phyloP scores from a whole-genome alignment of 345 rosid genomes.

The Noccaea bulbosa region DNA sequence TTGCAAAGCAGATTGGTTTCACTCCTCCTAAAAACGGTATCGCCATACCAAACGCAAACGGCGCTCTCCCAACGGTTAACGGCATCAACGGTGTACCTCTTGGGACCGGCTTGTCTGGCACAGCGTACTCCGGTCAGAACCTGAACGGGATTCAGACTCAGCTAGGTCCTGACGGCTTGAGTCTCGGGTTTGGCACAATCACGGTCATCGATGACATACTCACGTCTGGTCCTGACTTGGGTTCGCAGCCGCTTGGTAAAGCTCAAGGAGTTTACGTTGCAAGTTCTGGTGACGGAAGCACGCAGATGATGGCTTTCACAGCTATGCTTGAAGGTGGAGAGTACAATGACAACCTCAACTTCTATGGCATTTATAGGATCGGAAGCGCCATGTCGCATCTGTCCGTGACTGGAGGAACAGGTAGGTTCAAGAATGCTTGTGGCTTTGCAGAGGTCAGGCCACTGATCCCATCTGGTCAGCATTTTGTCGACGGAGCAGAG shows the following conservation, averaged over 20 bases:
- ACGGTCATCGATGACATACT: constrained; percentile 85
- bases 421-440: constrained; percentile 65
- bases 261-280: constrained; percentile 95
- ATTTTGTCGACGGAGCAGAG: constrained; percentile 72
- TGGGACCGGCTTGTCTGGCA: constrained; percentile 90
- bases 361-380: constrained; percentile 75
- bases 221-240: constrained; percentile 77
- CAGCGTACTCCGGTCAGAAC: constrained; percentile 54
- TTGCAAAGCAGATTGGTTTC: constrained; percentile 83
- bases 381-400: constrained; percentile 76
- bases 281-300: constrained; percentile 77
- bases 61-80: constrained; percentile 82
- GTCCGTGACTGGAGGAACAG: constrained; percentile 89
- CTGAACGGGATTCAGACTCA: constrained; percentile 67
- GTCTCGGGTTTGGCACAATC: constrained; percentile 87
- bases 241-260: constrained; percentile 75
- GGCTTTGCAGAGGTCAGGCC: constrained; percentile 81
- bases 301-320: constrained; percentile 96
- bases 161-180: constrained; percentile 81
- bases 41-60: constrained; percentile 87
- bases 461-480: constrained; percentile 80
- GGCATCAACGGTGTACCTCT: constrained; percentile 84
- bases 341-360: constrained; percentile 85
- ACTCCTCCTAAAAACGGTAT: constrained; percentile 66
- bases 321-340: constrained; percentile 94